Evolutionary conservation across 2,329 filamentous ascomycete genomes (phyloP), one percentile per base, ranked within the genome.

Genomic region (Colletotrichum echinochloae): DNA sequence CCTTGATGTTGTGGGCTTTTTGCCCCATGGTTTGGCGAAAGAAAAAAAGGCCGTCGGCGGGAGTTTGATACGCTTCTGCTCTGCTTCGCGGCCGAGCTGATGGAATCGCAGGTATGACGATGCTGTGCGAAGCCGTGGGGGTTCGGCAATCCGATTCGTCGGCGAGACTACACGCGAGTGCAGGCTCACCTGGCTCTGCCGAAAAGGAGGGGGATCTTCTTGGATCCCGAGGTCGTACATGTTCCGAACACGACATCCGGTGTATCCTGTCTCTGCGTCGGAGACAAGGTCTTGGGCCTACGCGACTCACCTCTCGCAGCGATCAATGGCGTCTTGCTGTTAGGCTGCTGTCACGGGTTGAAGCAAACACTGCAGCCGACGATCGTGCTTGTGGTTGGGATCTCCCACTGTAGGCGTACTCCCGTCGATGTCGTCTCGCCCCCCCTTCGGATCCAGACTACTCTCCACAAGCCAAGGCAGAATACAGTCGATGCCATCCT

Each of bases 271-370:
- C 55, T 66, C 63, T 30, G 35, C 28, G 18, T 46, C 20, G 16
- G n/a, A 41, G 39, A 66, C 63, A 70, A 44, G 30, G 66, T 69
- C 66, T 69, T 55, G 49, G 41, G 62, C 33, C 28, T 49, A 51
- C 56, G 49, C 48, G 18, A 35, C 49, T 28, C 59, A 44, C 48
- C 63, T 41, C 30, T 16, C 26, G 60, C 23, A 51, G 18, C 44
- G 26, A 14, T 30, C 20, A 18, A n/a, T 64, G 41, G 33, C 48
- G 39, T 64, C 57, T 54, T 51, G 39, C 18, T 41, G 41, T 57
- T 64, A 49, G 35, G 41, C 60, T 55, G 23, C 44, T 56, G 60
- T 16, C 41, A 23, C 41, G n/a, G 39, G 20, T 20, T 16, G 39
- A 44, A 67, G 33, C 44, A 57, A 33, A 56, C 39, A 49, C 28